Base-by-base conservation (phyloP, 2,329 filamentous ascomycete genomes). In the Calonectria naviculata region DNA sequence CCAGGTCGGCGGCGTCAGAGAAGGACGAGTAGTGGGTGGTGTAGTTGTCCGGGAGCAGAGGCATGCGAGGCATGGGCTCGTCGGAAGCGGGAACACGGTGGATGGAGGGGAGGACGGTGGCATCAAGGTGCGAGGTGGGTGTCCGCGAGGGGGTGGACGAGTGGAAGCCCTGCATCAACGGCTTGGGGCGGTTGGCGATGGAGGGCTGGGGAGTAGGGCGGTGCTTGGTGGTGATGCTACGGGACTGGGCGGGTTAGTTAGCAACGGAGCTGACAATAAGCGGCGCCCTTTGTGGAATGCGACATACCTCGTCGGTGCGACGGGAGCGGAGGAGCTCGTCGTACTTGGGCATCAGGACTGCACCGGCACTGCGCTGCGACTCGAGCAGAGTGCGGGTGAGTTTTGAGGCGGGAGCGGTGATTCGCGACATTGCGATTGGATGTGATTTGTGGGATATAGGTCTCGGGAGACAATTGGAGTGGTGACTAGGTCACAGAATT, bases 101-200 rank as follows among this genome's bases (percentile, higher is more conserved):
- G 15, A 86, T 80, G 68, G 83, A 80, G 29, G 90, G 90, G 67
- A 92, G 85, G 71, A 90, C 81, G 71, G 87, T 84, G 79, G 84
- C 85, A 82, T 92, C 89, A 70, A 91, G 85, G 70, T 86, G 83
- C 54, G 78, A 79, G 47, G 79, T 75, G 31, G 83, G 78, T 13
- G 81, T 76, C 17, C 84, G 80, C 4, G 85, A 82, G 19, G 87
- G 80, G 8, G 86, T 81, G 21, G 87, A 85, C 26, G 86, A 86
- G 76, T 85, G 84, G 84, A 92, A 92, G 78, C 88, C 89, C 83
- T 92, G 90, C 90, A 92, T 92, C 67, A 92, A 83, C 46, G 89
- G 90, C 77, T 88, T 83, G 70, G 83, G 82, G 74, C 85, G 86
- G 78, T 83, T 81, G 80, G 83, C 75, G 76, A 85, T 80, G 71